These are phyloP conservation scores for Phaseolus lunatus DNA, from an alignment of 306 rosid genomes.

Conservation along the genomic window DNA sequence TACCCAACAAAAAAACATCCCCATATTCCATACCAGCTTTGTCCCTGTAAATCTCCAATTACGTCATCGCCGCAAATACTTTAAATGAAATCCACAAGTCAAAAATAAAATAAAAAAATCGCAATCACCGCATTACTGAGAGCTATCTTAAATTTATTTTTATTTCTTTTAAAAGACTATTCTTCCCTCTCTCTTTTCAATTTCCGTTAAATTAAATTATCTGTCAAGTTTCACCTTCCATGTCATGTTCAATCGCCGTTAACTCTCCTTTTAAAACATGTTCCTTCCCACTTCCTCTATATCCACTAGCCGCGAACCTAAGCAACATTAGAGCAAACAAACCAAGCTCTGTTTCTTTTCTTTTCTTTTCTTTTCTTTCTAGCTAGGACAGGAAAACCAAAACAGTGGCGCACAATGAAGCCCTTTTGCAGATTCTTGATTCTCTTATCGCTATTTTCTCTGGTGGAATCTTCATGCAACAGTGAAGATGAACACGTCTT, in stretches of 20 bases:
- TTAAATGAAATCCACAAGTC: neutral
- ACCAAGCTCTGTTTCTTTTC: slow-evolving; percentile 10
- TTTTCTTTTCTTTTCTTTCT: neutral
- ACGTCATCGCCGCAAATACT: neutral
- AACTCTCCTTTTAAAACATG: slow-evolving; percentile 39
- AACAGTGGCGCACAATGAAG: slow-evolving; percentile 48
- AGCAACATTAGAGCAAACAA: neutral
- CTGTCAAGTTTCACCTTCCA: neutral
- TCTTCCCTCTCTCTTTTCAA: neutral
- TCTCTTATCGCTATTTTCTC: slow-evolving; percentile 48
- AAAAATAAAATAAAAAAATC: neutral
- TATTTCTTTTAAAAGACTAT: neutral
- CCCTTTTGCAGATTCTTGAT: slow-evolving; percentile 50
- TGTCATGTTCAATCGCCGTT: neutral
- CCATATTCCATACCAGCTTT: neutral
- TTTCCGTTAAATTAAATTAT: slow-evolving; percentile 15
- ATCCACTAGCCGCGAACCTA: slow-evolving; percentile 24
- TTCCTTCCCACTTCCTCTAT: slow-evolving; percentile 12
- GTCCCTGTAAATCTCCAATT: neutral
- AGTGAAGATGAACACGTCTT: slow-evolving; percentile 54
- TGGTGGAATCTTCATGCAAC: slow-evolving; percentile 65
- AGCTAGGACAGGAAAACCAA: neutral
- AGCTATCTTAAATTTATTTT: too few relatives aligned
- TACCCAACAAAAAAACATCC: slow-evolving; percentile 31
- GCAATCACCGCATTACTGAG: neutral